Evolutionary conservation across 2,329 filamentous ascomycete species (phyloP).

Genomic region (Fusarium metavorans): DNA sequence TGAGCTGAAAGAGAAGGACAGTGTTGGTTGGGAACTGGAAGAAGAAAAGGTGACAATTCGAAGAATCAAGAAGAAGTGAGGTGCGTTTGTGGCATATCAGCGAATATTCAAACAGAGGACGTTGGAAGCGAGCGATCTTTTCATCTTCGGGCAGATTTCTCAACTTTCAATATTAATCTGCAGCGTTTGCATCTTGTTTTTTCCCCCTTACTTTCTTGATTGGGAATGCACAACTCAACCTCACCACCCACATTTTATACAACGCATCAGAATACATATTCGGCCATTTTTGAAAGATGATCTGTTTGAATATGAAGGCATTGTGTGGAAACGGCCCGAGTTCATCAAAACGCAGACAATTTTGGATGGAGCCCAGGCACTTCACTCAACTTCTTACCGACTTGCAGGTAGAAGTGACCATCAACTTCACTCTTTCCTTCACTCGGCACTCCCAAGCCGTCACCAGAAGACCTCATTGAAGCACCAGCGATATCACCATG

Average conservation of each 20-base stretch:
- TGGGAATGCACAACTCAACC: neutral
- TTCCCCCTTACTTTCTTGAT: neutral
- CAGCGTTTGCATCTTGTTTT: slow-evolving; percentile 4
- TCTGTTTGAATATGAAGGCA: neutral
- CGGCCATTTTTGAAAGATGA: neutral
- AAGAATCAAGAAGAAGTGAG: slow-evolving; percentile 58
- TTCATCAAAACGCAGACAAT: neutral
- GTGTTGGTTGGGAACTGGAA: slow-evolving; percentile 87
- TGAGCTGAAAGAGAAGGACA: slow-evolving; percentile 73
- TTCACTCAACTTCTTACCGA: neutral
- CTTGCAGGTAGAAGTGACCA: neutral
- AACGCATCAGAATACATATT: neutral
- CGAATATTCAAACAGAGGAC: slow-evolving; percentile 15
- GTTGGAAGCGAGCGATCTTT: slow-evolving; percentile 14
- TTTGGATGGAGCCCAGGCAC: neutral
- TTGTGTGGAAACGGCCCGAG: neutral
- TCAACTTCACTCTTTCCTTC: neutral
- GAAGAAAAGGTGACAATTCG: slow-evolving; percentile 82
- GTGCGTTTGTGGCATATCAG: slow-evolving; percentile 8
- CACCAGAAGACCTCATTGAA: neutral
- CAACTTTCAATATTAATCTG: neutral
- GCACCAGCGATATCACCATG: slow-evolving; percentile 1
- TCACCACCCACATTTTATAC: neutral
- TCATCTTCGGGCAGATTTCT: neutral
- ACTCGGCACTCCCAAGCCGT: neutral